Percentiles rank a stretch among this genome's conserved stretches.
Evolutionary conservation across 108 stramenopile genomes (phyloP).

Genomic region (Pseudonitzschia multistriata): DNA sequence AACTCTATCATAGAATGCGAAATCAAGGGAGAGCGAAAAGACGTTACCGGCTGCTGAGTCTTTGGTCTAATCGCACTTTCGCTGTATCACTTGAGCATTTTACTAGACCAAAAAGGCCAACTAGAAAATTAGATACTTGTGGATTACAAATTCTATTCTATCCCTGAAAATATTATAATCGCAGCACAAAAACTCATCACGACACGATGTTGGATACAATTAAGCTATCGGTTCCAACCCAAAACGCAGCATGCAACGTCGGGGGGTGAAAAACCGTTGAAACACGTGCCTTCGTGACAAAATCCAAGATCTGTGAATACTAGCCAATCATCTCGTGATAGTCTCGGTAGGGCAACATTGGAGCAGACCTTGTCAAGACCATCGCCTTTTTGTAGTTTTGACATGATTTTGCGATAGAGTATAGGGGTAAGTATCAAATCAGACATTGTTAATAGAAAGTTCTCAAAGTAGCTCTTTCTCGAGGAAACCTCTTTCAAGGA

Average conservation of each 20-base stretch:
- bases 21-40: too few relatives aligned
- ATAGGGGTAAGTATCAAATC: background rate
- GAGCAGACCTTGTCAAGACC: slow-evolving; percentile 47
- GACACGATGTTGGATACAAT: background rate
- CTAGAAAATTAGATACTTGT: too few relatives aligned
- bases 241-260: slow-evolving; percentile 50
- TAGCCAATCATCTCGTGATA: slow-evolving; percentile 47
- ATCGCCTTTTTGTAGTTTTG: slow-evolving; percentile 19
- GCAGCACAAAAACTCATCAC: too few relatives aligned
- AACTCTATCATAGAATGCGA: too few relatives aligned
- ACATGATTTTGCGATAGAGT: background rate
- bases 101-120: too few relatives aligned
- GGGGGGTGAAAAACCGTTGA: slow-evolving; percentile 54
- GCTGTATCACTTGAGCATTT: too few relatives aligned
- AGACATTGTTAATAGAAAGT: background rate
- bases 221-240: slow-evolving; percentile 6
- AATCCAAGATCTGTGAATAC: slow-evolving; percentile 41
- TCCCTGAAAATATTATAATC: too few relatives aligned
- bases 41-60: too few relatives aligned
- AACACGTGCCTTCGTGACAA: slow-evolving; percentile 43
- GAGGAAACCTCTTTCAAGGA: too few relatives aligned
- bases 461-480: too few relatives aligned
- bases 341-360: slow-evolving; percentile 29
- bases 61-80: too few relatives aligned
- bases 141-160: too few relatives aligned